A percentile compares a stretch with the other conserved stretches of the same genome.
Conservation (phyloP, 352 stramenopile species). For the Phytopythium montanum region DNA sequence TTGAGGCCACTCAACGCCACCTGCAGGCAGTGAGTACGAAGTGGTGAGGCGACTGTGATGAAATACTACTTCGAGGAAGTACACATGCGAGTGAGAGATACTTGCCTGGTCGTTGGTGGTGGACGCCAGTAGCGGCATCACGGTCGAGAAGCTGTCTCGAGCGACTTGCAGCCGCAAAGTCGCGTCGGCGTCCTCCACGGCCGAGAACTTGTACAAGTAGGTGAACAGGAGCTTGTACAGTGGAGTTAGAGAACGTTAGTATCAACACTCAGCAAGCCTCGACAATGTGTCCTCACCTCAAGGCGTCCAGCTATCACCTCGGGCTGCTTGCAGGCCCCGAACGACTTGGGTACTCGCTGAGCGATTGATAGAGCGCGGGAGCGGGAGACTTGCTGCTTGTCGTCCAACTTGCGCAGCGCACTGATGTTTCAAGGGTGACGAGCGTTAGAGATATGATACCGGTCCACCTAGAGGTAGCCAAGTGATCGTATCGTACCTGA, state of each 20-base stretch:
- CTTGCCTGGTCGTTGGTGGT: slow-evolving; percentile 17
- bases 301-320: slow-evolving; percentile 22
- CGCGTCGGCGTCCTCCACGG: slow-evolving; percentile 14
- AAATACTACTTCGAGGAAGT: not conserved
- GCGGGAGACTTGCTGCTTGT: not conserved
- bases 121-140: slow-evolving; percentile 16
- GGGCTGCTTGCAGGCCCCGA: slow-evolving; percentile 14
- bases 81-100: not conserved
- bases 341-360: slow-evolving; percentile 6
- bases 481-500: slow-evolving; percentile 33
- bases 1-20: slow-evolving; percentile 58
- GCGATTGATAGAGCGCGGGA: not conserved
- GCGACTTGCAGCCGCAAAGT: slow-evolving; percentile 8
- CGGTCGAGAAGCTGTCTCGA: slow-evolving; percentile 20
- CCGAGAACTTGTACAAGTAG: slow-evolving; percentile 35
- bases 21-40: slow-evolving; percentile 8
- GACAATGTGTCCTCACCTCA: slow-evolving; percentile 15
- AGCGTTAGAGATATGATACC: not conserved
- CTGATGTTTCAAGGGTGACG: not conserved
- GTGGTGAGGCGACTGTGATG: not conserved
- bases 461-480: not conserved
- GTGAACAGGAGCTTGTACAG: slow-evolving; percentile 37
- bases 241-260: not conserved
- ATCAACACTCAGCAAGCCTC: not conserved
- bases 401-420: slow-evolving; percentile 15